phyloP scores from a whole-genome alignment of 2,329 filamentous ascomycete genomes.

The Periconia macrospinosa region DNA sequence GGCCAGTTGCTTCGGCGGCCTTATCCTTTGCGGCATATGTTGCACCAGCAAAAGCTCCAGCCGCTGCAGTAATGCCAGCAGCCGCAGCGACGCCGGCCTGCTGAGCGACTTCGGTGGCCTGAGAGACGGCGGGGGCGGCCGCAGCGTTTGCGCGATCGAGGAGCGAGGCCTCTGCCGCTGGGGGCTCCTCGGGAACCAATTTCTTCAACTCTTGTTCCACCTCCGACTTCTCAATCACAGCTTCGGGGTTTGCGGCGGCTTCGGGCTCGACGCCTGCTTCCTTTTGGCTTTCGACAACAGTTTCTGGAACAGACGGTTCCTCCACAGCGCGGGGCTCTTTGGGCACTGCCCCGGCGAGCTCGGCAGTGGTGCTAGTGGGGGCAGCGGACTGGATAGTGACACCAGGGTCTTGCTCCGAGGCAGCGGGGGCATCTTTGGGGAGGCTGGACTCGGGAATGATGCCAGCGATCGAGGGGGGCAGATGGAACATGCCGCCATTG shows the following conservation, averaged over 20 bases:
- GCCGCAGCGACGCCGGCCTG: slow-evolving; percentile 20
- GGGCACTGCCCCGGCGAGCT: slow-evolving; percentile 50
- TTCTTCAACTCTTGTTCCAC: slow-evolving; percentile 71
- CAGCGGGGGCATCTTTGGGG: slow-evolving; percentile 61
- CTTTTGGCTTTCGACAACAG: slow-evolving; percentile 73
- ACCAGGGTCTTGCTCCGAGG: slow-evolving; percentile 42
- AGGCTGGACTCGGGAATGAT: slow-evolving; percentile 83
- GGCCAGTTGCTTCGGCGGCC: slow-evolving; percentile 42
- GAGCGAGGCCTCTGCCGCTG: slow-evolving; percentile 53
- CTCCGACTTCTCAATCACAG: slow-evolving; percentile 70
- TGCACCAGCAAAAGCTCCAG: slow-evolving; percentile 42
- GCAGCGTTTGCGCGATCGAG: slow-evolving; percentile 37
- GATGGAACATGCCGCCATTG: slow-evolving; percentile 48
- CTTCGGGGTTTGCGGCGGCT: slow-evolving; percentile 65
- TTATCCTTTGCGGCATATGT: slow-evolving; percentile 37
- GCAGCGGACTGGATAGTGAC: slow-evolving; percentile 47
- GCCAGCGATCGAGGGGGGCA: slow-evolving; percentile 58
- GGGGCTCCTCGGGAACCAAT: slow-evolving; percentile 63
- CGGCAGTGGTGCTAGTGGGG: slow-evolving; percentile 49
- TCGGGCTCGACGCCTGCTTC: slow-evolving; percentile 67
- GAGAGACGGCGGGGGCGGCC: no score
- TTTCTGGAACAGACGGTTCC: slow-evolving; percentile 49
- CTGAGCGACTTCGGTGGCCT: no score
- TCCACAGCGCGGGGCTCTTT: slow-evolving; percentile 41
- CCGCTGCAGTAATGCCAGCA: slow-evolving; percentile 45